Conservation (phyloP, 306 rosid genomes). For the Gleditsia sinensis region DNA sequence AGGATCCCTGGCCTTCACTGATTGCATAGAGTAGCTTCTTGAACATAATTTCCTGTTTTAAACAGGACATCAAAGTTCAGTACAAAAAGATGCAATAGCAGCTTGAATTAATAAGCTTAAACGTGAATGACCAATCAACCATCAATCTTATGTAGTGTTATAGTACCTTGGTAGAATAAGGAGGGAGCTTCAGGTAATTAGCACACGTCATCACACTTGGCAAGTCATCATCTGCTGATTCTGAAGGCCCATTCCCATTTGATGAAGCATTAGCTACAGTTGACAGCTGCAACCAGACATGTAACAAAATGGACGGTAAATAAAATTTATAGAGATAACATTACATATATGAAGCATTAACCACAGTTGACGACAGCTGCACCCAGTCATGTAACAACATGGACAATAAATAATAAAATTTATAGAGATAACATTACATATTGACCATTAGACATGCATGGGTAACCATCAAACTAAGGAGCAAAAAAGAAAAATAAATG, state of each 20-base stretch:
- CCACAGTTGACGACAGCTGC: slow-evolving; percentile 79
- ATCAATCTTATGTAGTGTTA: background rate
- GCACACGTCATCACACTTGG: slow-evolving; percentile 99
- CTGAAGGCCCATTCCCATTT: slow-evolving; percentile 77
- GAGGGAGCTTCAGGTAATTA: slow-evolving; percentile 98
- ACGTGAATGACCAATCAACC: background rate
- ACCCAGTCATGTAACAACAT: slow-evolving; percentile 29
- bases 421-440: background rate
- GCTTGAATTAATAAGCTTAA: background rate
- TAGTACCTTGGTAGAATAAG: slow-evolving; percentile 93
- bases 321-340: background rate
- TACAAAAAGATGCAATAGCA: background rate
- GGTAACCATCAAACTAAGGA: background rate
- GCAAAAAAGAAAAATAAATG: background rate
- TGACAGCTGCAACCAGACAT: slow-evolving; percentile 67
- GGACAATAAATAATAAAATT: background rate
- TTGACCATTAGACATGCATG: background rate
- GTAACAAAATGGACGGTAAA: background rate
- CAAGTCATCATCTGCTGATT: slow-evolving; percentile 91
- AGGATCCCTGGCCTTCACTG: slow-evolving; percentile 99
- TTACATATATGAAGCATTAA: slow-evolving; percentile 45
- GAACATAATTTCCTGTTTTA: slow-evolving; percentile 85
- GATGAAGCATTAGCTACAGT: slow-evolving; percentile 59
- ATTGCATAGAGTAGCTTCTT: slow-evolving; percentile 96
- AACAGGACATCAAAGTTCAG: slow-evolving; percentile 25